Percentiles rank a stretch among this genome's conserved stretches.
Evolutionary conservation across 2,329 filamentous ascomycete species (phyloP).

Genomic region (Chaetomium sp.): DNA sequence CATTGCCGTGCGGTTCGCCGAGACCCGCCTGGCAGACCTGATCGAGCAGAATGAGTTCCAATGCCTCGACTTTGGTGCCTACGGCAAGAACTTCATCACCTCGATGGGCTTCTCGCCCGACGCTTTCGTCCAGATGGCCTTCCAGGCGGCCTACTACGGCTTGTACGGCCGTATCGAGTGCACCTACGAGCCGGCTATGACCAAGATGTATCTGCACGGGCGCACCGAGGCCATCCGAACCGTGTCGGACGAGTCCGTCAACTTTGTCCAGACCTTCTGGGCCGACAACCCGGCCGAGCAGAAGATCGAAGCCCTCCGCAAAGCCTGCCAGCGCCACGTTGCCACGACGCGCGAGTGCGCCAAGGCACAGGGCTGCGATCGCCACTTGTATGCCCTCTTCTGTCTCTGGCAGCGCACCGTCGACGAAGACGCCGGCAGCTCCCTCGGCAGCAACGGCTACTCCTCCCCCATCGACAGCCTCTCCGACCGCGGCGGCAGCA

Average conservation of each 20-base stretch:
- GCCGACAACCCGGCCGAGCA: slow-evolving; percentile 78
- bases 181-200: slow-evolving; percentile 98
- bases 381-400: slow-evolving; percentile 91
- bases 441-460: slow-evolving; percentile 56
- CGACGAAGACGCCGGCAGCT: slow-evolving; percentile 66
- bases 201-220: slow-evolving; percentile 88
- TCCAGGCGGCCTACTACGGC: slow-evolving; percentile 97
- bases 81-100: slow-evolving; percentile 97
- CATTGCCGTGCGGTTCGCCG: slow-evolving; percentile 90
- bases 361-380: slow-evolving; percentile 87
- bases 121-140: slow-evolving; percentile 98
- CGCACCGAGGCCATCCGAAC: slow-evolving; percentile 91
- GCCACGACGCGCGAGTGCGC: slow-evolving; percentile 79
- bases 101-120: slow-evolving; percentile 96
- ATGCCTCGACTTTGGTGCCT: slow-evolving; percentile 83
- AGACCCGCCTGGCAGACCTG: slow-evolving; percentile 88
- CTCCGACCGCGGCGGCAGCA: slow-evolving; percentile 54
- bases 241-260: slow-evolving; percentile 78
- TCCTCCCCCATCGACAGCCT: slow-evolving; percentile 60
- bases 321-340: slow-evolving; percentile 82
- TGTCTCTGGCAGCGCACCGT: slow-evolving; percentile 91
- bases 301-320: slow-evolving; percentile 83
- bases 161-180: slow-evolving; percentile 92
- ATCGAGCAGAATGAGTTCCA: slow-evolving; percentile 97
- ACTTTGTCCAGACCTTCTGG: slow-evolving; percentile 95